Evolutionary conservation across 139 green algal species (phyloP).

Genomic region (Monoraphidium neglectum): DNA sequence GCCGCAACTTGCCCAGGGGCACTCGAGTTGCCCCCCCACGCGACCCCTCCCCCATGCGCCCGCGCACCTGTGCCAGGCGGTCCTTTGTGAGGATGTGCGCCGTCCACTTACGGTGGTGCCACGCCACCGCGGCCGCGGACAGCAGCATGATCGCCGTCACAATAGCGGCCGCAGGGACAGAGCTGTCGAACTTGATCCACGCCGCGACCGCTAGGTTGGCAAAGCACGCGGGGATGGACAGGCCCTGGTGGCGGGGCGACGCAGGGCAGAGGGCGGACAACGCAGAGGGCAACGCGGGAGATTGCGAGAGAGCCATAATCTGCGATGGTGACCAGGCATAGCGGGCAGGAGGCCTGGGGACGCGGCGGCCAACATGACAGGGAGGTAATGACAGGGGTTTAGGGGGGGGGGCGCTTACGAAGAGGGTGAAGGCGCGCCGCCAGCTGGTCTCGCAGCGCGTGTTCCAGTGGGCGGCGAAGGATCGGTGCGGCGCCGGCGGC

Average conservation of each 20-base stretch:
- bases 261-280: no score
- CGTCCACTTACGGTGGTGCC: conserved; percentile 42
- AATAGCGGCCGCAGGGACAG: conserved; percentile 7
- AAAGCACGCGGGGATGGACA: conserved; percentile 36
- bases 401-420: no score
- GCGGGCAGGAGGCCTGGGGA: no score
- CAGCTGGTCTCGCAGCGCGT: conserved; percentile 64
- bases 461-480: conserved; percentile 68
- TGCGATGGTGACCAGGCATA: no score
- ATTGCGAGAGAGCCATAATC: no score
- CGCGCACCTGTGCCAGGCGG: conserved; percentile 9
- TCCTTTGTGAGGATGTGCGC: conserved; percentile 31
- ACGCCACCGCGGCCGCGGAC: conserved; percentile 22
- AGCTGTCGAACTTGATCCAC: conserved; percentile 50
- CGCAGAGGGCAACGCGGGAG: no score
- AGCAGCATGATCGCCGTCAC: conserved; percentile 35
- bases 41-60: not conserved
- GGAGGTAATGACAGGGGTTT: no score
- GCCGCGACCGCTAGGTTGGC: conserved; percentile 42
- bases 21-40: no score
- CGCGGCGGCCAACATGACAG: no score
- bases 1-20: no score
- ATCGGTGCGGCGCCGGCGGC: conserved; percentile 61
- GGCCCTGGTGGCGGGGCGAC: no score
- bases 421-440: conserved; percentile 64